A percentile compares a stretch with the other conserved stretches of the same genome.
phyloP scores from a whole-genome alignment of 2,329 filamentous ascomycete genomes.

The Trichophyton mentagrophytes region DNA sequence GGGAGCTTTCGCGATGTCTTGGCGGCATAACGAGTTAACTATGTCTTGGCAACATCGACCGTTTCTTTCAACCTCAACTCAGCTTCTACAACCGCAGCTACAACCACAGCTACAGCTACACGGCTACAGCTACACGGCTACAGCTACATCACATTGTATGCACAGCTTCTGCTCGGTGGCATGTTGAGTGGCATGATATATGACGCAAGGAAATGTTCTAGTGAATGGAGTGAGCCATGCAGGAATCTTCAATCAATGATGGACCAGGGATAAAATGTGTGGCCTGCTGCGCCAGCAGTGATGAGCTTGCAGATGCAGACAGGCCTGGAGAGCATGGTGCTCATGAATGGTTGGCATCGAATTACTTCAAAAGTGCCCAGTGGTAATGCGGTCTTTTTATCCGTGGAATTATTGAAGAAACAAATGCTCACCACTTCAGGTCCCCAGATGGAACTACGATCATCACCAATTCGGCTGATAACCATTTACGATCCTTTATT shows the following conservation, averaged over 20 bases:
- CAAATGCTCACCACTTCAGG: conserved; percentile 20
- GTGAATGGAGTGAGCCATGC: not conserved
- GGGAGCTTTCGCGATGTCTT: not conserved
- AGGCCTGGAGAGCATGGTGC: not conserved
- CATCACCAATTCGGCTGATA: conserved; percentile 41
- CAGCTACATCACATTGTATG: no score
- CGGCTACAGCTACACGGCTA: no score
- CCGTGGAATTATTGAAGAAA: not conserved
- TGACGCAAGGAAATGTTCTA: not conserved
- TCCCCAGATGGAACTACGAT: conserved; percentile 46
- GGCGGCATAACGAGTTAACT: not conserved
- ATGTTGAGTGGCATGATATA: not conserved
- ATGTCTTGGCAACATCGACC: not conserved
- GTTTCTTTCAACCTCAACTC: not conserved
- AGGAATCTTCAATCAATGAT: not conserved
- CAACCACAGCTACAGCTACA: no score
- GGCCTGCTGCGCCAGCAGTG: not conserved
- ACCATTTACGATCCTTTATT: conserved; percentile 42
- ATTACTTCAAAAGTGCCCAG: conserved; percentile 36
- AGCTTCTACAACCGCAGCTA: no score
- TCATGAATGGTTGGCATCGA: conserved; percentile 9
- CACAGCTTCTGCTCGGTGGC: not conserved
- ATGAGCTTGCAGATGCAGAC: not conserved
- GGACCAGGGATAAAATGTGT: not conserved
- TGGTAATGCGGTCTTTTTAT: conserved; percentile 24